phyloP scores from a whole-genome alignment of 805 yeast genomes.

The Metschnikowia bowlesiae region DNA sequence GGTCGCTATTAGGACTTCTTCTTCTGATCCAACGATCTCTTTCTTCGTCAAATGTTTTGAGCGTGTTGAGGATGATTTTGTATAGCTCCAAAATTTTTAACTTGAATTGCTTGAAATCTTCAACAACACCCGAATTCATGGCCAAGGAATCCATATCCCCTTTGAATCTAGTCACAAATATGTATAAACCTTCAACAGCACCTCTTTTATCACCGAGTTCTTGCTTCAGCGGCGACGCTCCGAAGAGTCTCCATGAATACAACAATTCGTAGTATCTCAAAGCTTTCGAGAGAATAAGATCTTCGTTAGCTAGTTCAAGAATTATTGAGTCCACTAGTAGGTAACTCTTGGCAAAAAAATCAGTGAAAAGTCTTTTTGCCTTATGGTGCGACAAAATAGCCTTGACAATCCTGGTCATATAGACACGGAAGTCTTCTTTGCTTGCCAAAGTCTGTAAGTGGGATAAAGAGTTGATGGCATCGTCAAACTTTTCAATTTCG shows the following conservation, averaged over 20 bases:
- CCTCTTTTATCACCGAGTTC: slow-evolving; percentile 37
- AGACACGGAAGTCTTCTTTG: slow-evolving; percentile 11
- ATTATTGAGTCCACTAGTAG: slow-evolving; percentile 32
- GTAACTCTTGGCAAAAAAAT: slow-evolving; percentile 21
- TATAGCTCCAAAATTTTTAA: slow-evolving; percentile 39
- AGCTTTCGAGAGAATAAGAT: slow-evolving; percentile 26
- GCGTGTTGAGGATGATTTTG: slow-evolving; percentile 36
- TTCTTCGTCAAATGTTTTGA: slow-evolving; percentile 29
- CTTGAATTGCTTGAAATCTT: slow-evolving; percentile 30
- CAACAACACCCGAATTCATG: slow-evolving; percentile 11
- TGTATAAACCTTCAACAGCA: slow-evolving; percentile 36
- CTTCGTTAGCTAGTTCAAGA: slow-evolving; percentile 29
- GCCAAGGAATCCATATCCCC: slow-evolving; percentile 19
- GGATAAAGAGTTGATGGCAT: slow-evolving; percentile 11
- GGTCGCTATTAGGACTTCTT: slow-evolving; percentile 11
- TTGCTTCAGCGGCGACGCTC: slow-evolving; percentile 1
- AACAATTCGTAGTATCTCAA: slow-evolving; percentile 34
- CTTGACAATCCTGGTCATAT: slow-evolving; percentile 24
- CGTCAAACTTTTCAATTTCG: slow-evolving; percentile 7
- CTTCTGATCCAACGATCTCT: slow-evolving; percentile 38
- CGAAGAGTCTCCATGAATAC: slow-evolving; percentile 37
- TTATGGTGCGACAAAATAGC: slow-evolving; percentile 22
- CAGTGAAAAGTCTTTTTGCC: slow-evolving; percentile 23
- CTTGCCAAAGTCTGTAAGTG: slow-evolving; percentile 4
- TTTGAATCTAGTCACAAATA: slow-evolving; percentile 34